Evolutionary conservation across 1,139 yeast species (phyloP).

Genomic region (Candida glucosophila): DNA sequence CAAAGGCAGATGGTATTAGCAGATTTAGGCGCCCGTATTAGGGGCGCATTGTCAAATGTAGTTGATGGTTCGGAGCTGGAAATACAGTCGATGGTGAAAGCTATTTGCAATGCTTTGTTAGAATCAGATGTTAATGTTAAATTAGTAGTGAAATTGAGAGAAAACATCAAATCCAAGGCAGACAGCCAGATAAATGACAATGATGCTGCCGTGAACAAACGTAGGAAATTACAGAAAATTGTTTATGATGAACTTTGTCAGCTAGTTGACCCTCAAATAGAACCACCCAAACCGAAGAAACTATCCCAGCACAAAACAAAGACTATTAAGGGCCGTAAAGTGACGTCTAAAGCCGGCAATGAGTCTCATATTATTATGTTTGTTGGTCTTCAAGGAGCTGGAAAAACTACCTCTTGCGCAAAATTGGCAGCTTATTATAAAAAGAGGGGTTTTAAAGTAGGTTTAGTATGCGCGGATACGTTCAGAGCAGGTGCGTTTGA

Average conservation of each 20-base stretch:
- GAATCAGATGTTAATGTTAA: conserved; percentile 90
- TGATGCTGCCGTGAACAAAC: conserved; percentile 54
- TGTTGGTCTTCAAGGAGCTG: conserved; percentile 98
- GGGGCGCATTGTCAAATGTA: conserved; percentile 60
- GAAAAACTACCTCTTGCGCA: conserved; percentile 96
- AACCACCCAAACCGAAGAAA: conserved; percentile 82
- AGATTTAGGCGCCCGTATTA: conserved; percentile 84
- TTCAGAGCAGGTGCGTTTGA: conserved; percentile 99
- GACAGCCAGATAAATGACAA: conserved; percentile 38
- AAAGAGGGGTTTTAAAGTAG: conserved; percentile 88
- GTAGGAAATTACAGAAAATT: conserved; percentile 79
- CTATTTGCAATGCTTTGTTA: conserved; percentile 78
- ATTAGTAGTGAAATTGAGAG: conserved; percentile 70
- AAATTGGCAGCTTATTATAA: conserved; percentile 92
- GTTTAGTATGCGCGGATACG: conserved; percentile 97
- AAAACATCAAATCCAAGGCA: conserved; percentile 54
- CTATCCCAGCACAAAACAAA: conserved; percentile 15
- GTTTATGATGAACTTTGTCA: conserved; percentile 88
- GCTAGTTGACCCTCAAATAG: conserved; percentile 62
- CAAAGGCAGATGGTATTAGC: conserved; percentile 91
- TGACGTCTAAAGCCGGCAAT: conserved; percentile 14
- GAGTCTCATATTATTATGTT: conserved; percentile 72
- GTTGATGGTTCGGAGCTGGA: conserved; percentile 30
- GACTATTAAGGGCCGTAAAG: conserved; percentile 22
- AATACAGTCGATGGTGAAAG: conserved; percentile 59